Percentiles rank a stretch among this genome's conserved stretches.
These are phyloP conservation scores for Trichoderma koningii DNA, from an alignment of 2,329 filamentous ascomycete genomes.

Conservation along the genomic window DNA sequence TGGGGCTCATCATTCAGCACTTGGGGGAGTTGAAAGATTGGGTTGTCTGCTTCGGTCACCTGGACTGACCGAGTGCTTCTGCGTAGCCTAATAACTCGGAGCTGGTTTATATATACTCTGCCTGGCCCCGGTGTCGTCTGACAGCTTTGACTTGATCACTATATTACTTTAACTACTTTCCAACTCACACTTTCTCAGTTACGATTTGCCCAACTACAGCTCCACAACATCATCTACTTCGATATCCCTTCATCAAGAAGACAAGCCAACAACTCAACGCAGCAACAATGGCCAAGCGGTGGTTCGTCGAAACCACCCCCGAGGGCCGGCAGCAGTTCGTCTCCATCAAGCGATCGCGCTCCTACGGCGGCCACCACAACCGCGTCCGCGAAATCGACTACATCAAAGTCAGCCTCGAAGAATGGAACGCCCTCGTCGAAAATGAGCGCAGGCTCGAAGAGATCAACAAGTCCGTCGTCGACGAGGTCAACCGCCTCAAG, in stretches of 20 bases:
- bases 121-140: background rate
- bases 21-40: conserved; percentile 4
- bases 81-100: background rate
- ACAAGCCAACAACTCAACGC: background rate
- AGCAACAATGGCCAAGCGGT: conserved; percentile 41
- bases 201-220: background rate
- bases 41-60: conserved; percentile 27
- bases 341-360: conserved; percentile 45
- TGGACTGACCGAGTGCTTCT: conserved; percentile 27
- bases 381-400: conserved; percentile 41
- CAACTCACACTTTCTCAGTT: background rate
- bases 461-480: conserved; percentile 40
- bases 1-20: conserved; percentile 22
- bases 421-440: conserved; percentile 43
- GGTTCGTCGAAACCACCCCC: conserved; percentile 42
- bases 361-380: conserved; percentile 39
- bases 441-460: conserved; percentile 43
- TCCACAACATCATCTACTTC: background rate
- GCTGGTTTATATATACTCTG: conserved; percentile 24
- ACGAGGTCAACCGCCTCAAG: conserved; percentile 41
- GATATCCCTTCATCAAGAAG: conserved; percentile 7
- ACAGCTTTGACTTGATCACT: background rate
- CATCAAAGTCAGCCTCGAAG: conserved; percentile 41
- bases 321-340: conserved; percentile 43
- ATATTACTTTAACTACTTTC: background rate